Percentiles rank a stretch among this genome's conserved stretches.
Evolutionary conservation across 2,329 filamentous ascomycete genomes (phyloP).

Genomic region (Dactylellina drechsleri): DNA sequence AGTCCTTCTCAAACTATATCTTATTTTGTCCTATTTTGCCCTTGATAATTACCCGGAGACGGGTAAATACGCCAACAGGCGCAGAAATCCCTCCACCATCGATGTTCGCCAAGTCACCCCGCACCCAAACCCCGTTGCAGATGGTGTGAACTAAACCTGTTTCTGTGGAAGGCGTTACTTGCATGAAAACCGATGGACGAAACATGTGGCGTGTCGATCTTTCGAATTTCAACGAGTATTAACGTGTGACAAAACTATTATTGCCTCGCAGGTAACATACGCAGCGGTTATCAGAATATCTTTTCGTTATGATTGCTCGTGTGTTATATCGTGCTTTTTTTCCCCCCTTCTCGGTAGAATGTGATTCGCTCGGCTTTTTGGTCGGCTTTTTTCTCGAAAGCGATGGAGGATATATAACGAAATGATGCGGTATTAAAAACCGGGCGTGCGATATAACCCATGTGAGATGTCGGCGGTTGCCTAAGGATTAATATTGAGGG

Average conservation of each 20-base stretch:
- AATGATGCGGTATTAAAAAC: conserved; percentile 49
- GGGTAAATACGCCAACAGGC: conserved; percentile 40
- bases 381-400: conserved; percentile 15
- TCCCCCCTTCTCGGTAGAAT: neutral
- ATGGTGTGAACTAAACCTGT: conserved; percentile 15
- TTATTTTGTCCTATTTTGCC: conserved; percentile 11
- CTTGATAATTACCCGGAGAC: conserved; percentile 36
- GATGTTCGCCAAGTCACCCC: conserved; percentile 33
- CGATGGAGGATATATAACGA: conserved; percentile 10
- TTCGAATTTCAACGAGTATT: neutral
- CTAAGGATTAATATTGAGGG: conserved; percentile 13
- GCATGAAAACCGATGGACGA: conserved; percentile 18
- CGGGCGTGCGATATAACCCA: conserved; percentile 20
- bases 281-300: conserved; percentile 21
- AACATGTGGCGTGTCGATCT: conserved; percentile 54
- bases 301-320: conserved; percentile 2
- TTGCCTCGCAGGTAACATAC: conserved; percentile 18
- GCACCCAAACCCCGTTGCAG: conserved; percentile 49
- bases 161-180: neutral
- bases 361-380: conserved; percentile 39
- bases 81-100: conserved; percentile 44
- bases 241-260: conserved; percentile 16
- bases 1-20: neutral
- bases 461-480: conserved; percentile 26
- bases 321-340: conserved; percentile 26